Evolutionary conservation across 139 green algal species (phyloP), one percentile per base, ranked within the genome.

Genomic region (Astrephomene gubernaculifera): DNA sequence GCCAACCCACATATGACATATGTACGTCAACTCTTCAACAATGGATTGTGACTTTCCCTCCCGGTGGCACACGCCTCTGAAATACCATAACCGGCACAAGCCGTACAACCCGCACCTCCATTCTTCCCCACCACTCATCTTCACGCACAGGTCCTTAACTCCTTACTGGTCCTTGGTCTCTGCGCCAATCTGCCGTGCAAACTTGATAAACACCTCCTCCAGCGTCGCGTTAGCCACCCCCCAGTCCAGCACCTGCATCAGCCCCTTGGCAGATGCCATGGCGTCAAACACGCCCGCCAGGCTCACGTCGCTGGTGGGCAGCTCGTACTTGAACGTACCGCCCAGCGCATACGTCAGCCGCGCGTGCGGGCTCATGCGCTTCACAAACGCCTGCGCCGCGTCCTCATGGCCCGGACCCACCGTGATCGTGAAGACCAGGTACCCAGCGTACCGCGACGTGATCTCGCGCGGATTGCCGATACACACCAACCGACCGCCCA

Each of bases 401-500:
- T 68, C 45, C 67, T 86, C 79, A 49, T 67, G n/a, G 24, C 83
- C 82, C 2, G 60, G 72, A 22, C 90, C 81, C 22, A 95, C 96
- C 6, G 89, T 97, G 86, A 98, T 83, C 31, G 94, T 96, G 88
- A 98, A 97, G 35, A 95, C 89, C 70, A 94, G 82, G 79, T 90
- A 92, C 71, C 86, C 90, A 0, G 87, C 91, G 76, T 91, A 92
- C 24, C 88, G 74, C 21, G 91, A 72, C 6, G 95, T 96, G 79
- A 99, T 91, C 87, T 97, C 90, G 76, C 96, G 95, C 36, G 97
- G 97, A 63, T 92, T 95, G 71, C 96, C 97, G 38, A 99, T 93
- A 87, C 96, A 98, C 65, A 96, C 92, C 79, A 98, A 90, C 73
- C 83, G 87, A 19, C 95, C 95, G 89, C 96, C 92, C 67, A 98